Conservation (phyloP, 495 filamentous ascomycete genomes). For the Astrothelium macrocarpum region DNA sequence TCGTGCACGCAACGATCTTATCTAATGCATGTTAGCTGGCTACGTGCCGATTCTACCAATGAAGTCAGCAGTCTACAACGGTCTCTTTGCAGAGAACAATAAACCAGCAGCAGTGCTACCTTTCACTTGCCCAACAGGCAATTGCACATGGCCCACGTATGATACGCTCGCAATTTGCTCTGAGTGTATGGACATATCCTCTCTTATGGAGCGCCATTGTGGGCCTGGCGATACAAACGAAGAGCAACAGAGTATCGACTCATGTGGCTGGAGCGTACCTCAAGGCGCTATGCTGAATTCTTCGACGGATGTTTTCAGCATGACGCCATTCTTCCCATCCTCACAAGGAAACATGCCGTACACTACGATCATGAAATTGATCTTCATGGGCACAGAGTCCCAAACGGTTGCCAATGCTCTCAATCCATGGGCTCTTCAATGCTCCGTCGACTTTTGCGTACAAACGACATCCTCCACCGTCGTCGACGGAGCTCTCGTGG, state of each 20-base stretch:
- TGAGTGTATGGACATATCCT: constrained; percentile 25
- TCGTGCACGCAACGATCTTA: not conserved
- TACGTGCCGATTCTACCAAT: constrained; percentile 28
- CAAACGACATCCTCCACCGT: constrained; percentile 3
- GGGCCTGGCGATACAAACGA: not conserved
- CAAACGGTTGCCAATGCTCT: not conserved
- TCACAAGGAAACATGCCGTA: constrained; percentile 18
- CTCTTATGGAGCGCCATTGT: constrained; percentile 23
- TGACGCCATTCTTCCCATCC: constrained; percentile 15
- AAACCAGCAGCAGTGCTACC: constrained; percentile 16
- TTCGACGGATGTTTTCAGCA: constrained; percentile 6
- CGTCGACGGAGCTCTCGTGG: not conserved
- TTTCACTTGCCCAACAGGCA: constrained; percentile 24
- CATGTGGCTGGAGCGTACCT: constrained; percentile 8
- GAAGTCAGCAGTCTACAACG: constrained; percentile 30
- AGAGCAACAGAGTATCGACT: not conserved
- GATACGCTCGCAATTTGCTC: constrained; percentile 27
- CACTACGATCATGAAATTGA: constrained; percentile 24
- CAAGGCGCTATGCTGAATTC: constrained; percentile 3
- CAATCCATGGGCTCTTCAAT: constrained; percentile 8
- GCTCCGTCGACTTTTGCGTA: constrained; percentile 6
- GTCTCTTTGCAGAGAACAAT: constrained; percentile 27
- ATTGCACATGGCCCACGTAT: constrained; percentile 26
- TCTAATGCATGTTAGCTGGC: constrained; percentile 8
- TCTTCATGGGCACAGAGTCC: constrained; percentile 11